Base-by-base conservation (phyloP, 2,329 filamentous ascomycete genomes). In the Malbranchea zuffiana region DNA sequence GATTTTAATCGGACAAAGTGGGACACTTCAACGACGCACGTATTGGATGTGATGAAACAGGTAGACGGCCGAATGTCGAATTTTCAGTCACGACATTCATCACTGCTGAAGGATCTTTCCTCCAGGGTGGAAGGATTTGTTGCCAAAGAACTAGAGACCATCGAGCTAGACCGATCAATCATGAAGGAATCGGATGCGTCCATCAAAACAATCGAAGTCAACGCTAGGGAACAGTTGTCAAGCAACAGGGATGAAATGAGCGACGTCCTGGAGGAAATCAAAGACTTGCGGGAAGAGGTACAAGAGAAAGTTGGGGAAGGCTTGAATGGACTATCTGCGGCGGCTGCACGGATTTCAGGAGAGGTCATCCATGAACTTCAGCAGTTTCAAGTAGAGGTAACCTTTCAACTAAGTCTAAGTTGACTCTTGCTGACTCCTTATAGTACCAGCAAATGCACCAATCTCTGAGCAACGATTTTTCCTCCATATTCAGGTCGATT, bases 181-280 rank as follows among this genome's bases (percentile, higher is more conserved):
- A 62, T 94, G 2, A 69, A 81, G 36, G 69, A 78, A 30, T 82
- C 87, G 50, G 68, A 81, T 6, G 62, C 69, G 5, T 69, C 70
- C 0, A 85, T 94, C 48, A 69, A 75, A 25, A 66, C 70, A 12
- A 82, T 81, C 0, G 78, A 80, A 55, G 66, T 68, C 34, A 74
- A 81, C 47, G 71, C 92, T 11, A 70, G 81, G 37, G 44, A 40
- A 12, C 59, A 63, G 40, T 61, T 55, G 1, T 50, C 49, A 4
- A 47, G 50, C 44, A 80, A 85, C 2, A 83, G 81, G 50, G 77
- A 87, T 32, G 81, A 87, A 39, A 86, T 95, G 82, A 87, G 95
- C 50, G 68, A 74, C n/a, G 80, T 94, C 1, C 69, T 98, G 6
- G 83, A 90, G 50, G 88, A 93, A 55, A 94, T 96, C 56, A 87